Evolutionary conservation across 2,329 filamentous ascomycete genomes (phyloP), one percentile per base, ranked within the genome.

Genomic region (Penicillium carneum): DNA sequence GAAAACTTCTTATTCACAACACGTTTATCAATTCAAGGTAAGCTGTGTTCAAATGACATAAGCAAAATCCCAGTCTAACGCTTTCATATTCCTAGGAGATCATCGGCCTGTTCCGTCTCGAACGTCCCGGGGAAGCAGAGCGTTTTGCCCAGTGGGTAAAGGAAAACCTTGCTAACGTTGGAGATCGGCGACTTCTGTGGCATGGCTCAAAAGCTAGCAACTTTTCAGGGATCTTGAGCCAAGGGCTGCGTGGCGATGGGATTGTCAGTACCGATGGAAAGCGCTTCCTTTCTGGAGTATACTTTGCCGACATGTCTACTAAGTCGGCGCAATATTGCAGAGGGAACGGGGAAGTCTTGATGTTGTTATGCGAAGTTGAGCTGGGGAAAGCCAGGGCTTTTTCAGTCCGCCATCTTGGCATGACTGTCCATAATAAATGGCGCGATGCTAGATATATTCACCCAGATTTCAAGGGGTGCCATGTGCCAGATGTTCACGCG

Each of bases 341-440:
- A 20, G 11, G 14, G 12, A 7, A 4, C 2, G n/a, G 18, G 10
- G n/a, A 41, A 45, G 52, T 26, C 11, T 46, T 63, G 26, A 59
- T 68, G 39, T 50, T 67, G 18, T 52, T 69, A 6, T 69, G 66
- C 36, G 66, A 67, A 36, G 66, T 69, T 11, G 63, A 68, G 29
- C 31, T 50, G 52, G 63, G 29, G 14, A 54, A 7, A 16, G 6
- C 11, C 14, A n/a, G 8, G 3, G 18, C 31, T 2, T 3, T 49
- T n/a, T 23, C 47, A n/a, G 3, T 3, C 11, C 9, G 16, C 1
- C 0, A 5, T 8, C 2, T 4, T 20, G 29, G 60, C 3, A 0
- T 3, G 11, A 56, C 48, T 26, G 26, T 23, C 12, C 57, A 59
- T 42, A 33, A 7, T 0, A 16, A 23, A 14, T 68, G 62, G 60